These are phyloP conservation scores for Waitea zeae DNA, from an alignment of 1,284 basidiomycete genomes.

Conservation along the genomic window DNA sequence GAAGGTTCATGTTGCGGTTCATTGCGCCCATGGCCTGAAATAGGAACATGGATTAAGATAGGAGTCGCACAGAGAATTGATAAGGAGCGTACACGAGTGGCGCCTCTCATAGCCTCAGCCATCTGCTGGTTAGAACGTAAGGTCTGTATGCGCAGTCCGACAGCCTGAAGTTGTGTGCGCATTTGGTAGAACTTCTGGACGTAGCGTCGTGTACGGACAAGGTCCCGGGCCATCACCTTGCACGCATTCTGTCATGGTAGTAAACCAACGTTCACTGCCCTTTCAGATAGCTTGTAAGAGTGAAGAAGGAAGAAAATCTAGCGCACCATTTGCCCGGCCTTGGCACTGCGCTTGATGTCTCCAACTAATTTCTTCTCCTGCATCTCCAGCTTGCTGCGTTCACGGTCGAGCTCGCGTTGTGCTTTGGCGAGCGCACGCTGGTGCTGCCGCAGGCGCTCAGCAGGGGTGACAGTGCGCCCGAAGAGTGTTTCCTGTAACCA, in stretches of 20 bases:
- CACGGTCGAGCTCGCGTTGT: slow-evolving; percentile 92
- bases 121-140: slow-evolving; percentile 96
- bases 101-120: slow-evolving; percentile 98
- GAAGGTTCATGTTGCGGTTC: slow-evolving; percentile 92
- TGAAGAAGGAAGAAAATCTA: slow-evolving; percentile 4
- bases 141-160: slow-evolving; percentile 91
- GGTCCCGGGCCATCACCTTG: slow-evolving; percentile 98
- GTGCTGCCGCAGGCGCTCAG: slow-evolving; percentile 90
- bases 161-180: slow-evolving; percentile 96
- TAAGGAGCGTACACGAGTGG: slow-evolving; percentile 59
- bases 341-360: slow-evolving; percentile 96
- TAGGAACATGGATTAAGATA: slow-evolving; percentile 3
- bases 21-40: slow-evolving; percentile 91
- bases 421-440: slow-evolving; percentile 93
- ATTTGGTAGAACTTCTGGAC: slow-evolving; percentile 98
- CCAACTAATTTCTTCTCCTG: slow-evolving; percentile 87
- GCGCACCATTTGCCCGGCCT: slow-evolving; percentile 86
- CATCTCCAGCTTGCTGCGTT: slow-evolving; percentile 86
- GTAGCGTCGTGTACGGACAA: slow-evolving; percentile 89
- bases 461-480: slow-evolving; percentile 85
- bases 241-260: slow-evolving; percentile 61
- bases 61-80: neutral
- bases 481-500: slow-evolving; percentile 87
- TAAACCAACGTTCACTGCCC: slow-evolving; percentile 7
- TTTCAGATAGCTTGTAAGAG: too few relatives aligned